phyloP scores from a whole-genome alignment of 768 basidiomycete species.

The Pseudohyphozyma bogoriensis region DNA sequence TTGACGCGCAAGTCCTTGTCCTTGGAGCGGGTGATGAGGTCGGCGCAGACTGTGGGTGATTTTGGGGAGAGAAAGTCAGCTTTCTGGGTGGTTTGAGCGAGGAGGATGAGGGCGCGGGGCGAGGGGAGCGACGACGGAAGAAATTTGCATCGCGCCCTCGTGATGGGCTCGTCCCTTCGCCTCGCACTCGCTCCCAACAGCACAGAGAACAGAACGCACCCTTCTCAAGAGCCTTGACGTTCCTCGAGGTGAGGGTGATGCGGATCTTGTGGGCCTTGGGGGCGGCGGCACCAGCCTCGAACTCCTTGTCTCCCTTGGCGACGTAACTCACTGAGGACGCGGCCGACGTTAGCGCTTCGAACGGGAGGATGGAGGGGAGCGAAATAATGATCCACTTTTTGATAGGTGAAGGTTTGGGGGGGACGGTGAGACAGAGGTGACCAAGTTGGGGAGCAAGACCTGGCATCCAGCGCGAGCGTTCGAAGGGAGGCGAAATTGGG shows the following conservation, averaged over 20 bases:
- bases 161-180: background rate
- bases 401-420: background rate
- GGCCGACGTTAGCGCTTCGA: too few species aligned
- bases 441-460: background rate
- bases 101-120: too few species aligned
- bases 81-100: too few species aligned
- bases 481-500: too few species aligned
- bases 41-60: constrained; percentile 69
- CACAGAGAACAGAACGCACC: constrained; percentile 47
- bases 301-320: constrained; percentile 97
- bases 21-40: constrained; percentile 97
- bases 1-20: constrained; percentile 99
- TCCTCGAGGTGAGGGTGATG: constrained; percentile 96
- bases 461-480: too few species aligned
- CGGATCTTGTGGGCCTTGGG: constrained; percentile 98
- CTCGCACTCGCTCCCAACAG: too few species aligned
- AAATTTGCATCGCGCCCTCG: background rate
- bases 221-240: constrained; percentile 97
- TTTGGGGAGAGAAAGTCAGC: background rate
- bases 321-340: constrained; percentile 76
- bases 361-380: too few species aligned
- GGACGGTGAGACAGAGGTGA: background rate
- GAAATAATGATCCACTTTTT: too few species aligned
- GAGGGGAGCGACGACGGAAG: background rate
- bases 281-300: constrained; percentile 66